These are phyloP conservation scores for Termitomyces sp. DNA, from an alignment of 768 basidiomycete species.

Conservation along the genomic window DNA sequence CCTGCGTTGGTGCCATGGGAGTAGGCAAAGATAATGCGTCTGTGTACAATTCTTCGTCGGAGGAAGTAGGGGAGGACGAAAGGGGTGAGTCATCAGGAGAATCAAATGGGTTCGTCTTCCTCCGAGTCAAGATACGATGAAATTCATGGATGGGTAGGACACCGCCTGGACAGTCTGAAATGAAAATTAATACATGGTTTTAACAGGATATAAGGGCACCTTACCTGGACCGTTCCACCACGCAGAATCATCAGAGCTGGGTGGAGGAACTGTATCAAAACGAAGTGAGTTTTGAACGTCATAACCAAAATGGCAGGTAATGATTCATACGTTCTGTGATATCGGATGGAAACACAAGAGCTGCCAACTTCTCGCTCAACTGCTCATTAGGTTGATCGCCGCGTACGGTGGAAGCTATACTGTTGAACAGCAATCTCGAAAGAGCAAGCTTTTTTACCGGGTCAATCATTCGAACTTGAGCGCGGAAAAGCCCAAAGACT, in stretches of 20 bases:
- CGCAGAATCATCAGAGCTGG: conserved; percentile 66
- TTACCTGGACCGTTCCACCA: conserved; percentile 81
- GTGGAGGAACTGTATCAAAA: conserved; percentile 62
- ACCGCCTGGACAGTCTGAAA: conserved; percentile 53
- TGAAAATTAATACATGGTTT: background rate
- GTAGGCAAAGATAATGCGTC: conserved; percentile 66
- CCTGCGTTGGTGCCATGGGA: conserved; percentile 60
- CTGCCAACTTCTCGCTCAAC: conserved; percentile 64
- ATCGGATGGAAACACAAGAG: conserved; percentile 43
- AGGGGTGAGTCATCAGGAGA: conserved; percentile 57
- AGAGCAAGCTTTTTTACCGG: conserved; percentile 64
- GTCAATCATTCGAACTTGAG: conserved; percentile 76
- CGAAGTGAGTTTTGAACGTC: background rate
- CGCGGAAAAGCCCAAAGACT: conserved; percentile 85
- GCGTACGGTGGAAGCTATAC: conserved; percentile 45
- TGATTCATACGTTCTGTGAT: conserved; percentile 36
- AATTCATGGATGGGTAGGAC: conserved; percentile 39
- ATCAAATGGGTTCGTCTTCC: conserved; percentile 65
- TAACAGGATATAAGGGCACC: conserved; percentile 7
- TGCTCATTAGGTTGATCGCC: conserved; percentile 47
- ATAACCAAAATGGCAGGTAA: background rate
- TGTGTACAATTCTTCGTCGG: conserved; percentile 80
- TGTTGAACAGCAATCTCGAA: conserved; percentile 62
- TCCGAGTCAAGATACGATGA: conserved; percentile 23
- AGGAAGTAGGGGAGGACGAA: conserved; percentile 75